A percentile compares a stretch with the other conserved stretches of the same genome.
These are phyloP conservation scores for Chrysophaeum taylorii DNA, from an alignment of 352 stramenopile genomes.

Conservation along the genomic window DNA sequence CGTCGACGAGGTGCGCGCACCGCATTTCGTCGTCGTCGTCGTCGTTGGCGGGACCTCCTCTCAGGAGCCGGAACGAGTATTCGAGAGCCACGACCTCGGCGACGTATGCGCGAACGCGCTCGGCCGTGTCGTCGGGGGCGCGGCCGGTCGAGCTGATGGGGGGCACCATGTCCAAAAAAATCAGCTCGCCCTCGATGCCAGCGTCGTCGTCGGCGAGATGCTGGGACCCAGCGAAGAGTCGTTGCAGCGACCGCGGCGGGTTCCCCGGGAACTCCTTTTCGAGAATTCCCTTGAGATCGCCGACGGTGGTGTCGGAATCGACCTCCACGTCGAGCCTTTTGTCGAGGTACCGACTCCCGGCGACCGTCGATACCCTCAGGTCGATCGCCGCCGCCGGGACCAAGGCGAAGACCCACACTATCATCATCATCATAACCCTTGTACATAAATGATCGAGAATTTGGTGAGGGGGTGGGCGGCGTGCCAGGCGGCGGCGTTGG, in stretches of 20 bases:
- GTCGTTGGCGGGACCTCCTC: constrained; percentile 1
- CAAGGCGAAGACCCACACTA: too few relatives aligned
- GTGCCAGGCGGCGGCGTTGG: too few relatives aligned
- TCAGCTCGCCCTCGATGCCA: background rate
- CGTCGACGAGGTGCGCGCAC: background rate
- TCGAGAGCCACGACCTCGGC: background rate
- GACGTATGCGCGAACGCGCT: background rate
- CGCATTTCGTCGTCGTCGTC: background rate
- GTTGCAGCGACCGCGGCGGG: background rate
- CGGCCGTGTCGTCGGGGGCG: background rate
- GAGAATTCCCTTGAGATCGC: background rate
- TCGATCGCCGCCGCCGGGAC: background rate
- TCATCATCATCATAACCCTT: too few relatives aligned
- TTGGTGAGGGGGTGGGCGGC: too few relatives aligned
- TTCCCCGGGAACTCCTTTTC: background rate
- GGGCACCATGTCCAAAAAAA: constrained; percentile 4
- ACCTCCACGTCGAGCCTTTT: background rate
- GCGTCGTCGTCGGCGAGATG: background rate
- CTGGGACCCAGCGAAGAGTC: background rate
- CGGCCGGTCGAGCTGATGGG: background rate
- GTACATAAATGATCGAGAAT: too few relatives aligned
- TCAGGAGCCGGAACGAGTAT: background rate
- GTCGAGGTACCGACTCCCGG: background rate
- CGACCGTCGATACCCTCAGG: background rate
- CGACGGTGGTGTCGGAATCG: background rate